phyloP scores from a whole-genome alignment of 305 asterid species.

The Solanum aculeatissimum region DNA sequence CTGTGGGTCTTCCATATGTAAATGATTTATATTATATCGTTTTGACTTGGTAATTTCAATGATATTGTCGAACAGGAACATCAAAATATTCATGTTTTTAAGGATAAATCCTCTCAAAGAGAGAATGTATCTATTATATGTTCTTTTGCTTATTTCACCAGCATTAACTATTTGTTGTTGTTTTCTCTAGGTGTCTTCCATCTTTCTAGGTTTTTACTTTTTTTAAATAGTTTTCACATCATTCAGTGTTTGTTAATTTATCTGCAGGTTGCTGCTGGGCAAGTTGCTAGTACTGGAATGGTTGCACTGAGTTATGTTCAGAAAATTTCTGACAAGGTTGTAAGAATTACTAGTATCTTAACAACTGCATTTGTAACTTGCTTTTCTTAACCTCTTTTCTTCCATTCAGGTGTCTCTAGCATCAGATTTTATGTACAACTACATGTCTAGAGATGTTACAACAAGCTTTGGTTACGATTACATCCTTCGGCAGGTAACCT shows the following conservation, averaged over 20 bases:
- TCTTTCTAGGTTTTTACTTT: not conserved
- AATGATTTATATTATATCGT: not conserved
- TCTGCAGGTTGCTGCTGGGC: constrained; percentile 88
- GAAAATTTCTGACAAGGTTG: constrained; percentile 82
- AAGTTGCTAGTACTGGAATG: constrained; percentile 95
- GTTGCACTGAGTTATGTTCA: constrained; percentile 90
- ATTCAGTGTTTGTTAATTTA: not conserved
- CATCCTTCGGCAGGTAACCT: constrained; percentile 76
- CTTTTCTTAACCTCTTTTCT: not conserved
- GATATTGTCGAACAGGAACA: not conserved
- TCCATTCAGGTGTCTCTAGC: constrained; percentile 78
- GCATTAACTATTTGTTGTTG: not conserved
- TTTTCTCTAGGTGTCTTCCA: not conserved
- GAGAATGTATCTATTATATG: not conserved
- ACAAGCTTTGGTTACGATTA: constrained; percentile 92
- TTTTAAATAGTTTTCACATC: not conserved
- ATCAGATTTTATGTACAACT: constrained; percentile 85
- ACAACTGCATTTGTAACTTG: not conserved
- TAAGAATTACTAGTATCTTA: not conserved
- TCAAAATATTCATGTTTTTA: not conserved
- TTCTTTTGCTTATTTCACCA: not conserved
- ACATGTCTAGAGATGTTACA: constrained; percentile 75
- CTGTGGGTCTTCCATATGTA: not conserved
- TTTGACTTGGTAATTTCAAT: not conserved
- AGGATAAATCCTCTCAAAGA: not conserved